phyloP scores from a whole-genome alignment of 352 stramenopile genomes.

The Pythium dissimile region DNA sequence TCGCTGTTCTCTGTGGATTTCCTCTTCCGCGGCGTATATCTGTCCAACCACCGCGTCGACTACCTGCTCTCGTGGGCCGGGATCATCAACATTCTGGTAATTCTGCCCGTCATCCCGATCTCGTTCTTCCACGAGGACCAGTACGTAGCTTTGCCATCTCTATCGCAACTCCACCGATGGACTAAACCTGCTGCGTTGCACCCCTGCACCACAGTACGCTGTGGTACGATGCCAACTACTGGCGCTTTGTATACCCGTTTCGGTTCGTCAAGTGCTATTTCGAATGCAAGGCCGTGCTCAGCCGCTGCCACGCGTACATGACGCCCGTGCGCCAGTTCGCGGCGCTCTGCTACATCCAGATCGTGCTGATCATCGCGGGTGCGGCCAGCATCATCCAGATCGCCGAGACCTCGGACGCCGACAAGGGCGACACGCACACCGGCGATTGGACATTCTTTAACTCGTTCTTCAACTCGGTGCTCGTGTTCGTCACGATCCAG shows the following conservation, averaged over 20 bases:
- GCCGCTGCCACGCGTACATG: constrained; percentile 73
- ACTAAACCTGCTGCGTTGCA: background rate
- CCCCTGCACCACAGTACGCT: constrained; percentile 40
- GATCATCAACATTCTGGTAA: constrained; percentile 55
- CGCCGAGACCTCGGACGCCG: constrained; percentile 69
- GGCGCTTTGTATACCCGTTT: constrained; percentile 81
- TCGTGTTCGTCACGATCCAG: constrained; percentile 86
- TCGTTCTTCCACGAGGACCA: constrained; percentile 76
- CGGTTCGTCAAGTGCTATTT: constrained; percentile 84
- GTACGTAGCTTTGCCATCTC: constrained; percentile 28
- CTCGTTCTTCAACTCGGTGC: constrained; percentile 85
- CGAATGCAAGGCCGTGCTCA: constrained; percentile 67
- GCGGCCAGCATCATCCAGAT: constrained; percentile 84
- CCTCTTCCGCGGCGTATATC: constrained; percentile 65
- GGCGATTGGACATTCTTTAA: constrained; percentile 89
- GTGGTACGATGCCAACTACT: constrained; percentile 73
- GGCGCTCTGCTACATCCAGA: constrained; percentile 80
- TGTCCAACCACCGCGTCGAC: constrained; percentile 60
- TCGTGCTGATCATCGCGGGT: constrained; percentile 69
- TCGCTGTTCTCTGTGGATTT: constrained; percentile 65
- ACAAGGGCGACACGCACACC: constrained; percentile 42
- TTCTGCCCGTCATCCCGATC: constrained; percentile 69
- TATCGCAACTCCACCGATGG: background rate
- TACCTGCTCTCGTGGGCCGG: constrained; percentile 58
- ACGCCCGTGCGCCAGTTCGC: constrained; percentile 80